These are phyloP conservation scores for Suhomyces maxii DNA, from an alignment of 1,139 yeast genomes.

Conservation along the genomic window DNA sequence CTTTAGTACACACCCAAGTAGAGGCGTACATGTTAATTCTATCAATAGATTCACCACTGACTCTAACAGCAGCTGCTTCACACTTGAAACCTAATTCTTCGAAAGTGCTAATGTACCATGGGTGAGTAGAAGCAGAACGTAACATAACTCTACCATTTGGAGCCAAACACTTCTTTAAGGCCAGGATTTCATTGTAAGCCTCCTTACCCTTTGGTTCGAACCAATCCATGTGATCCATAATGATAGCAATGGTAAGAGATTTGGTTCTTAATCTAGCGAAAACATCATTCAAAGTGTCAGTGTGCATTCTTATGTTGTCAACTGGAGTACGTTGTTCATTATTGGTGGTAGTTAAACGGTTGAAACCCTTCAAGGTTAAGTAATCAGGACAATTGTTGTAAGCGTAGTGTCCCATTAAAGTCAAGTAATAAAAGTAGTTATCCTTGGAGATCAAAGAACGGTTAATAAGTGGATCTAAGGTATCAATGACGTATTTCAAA, in stretches of 20 bases:
- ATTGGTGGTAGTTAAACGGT: constrained; percentile 39
- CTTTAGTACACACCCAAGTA: constrained; percentile 77
- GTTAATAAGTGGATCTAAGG: constrained; percentile 71
- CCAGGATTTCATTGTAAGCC: constrained; percentile 65
- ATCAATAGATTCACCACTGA: constrained; percentile 64
- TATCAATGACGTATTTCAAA: constrained; percentile 68
- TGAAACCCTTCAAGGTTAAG: constrained; percentile 59
- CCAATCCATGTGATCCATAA: constrained; percentile 96
- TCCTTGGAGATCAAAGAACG: constrained; percentile 66
- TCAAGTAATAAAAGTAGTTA: constrained; percentile 76
- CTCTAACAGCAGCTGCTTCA: constrained; percentile 67
- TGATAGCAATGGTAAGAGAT: constrained; percentile 72
- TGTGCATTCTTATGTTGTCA: constrained; percentile 72
- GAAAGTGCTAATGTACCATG: constrained; percentile 76
- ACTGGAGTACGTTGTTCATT: constrained; percentile 43
- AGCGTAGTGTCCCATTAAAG: constrained; percentile 63
- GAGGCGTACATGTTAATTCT: constrained; percentile 87
- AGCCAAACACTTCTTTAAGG: constrained; percentile 61
- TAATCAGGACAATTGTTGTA: constrained; percentile 74
- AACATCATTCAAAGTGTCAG: constrained; percentile 77
- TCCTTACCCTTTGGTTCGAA: constrained; percentile 66
- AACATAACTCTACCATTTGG: constrained; percentile 73
- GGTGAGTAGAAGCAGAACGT: constrained; percentile 70
- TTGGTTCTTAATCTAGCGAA: constrained; percentile 61
- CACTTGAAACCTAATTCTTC: constrained; percentile 67